phyloP scores from a whole-genome alignment of 208 protist species.

The Trypanosoma congolense region DNA sequence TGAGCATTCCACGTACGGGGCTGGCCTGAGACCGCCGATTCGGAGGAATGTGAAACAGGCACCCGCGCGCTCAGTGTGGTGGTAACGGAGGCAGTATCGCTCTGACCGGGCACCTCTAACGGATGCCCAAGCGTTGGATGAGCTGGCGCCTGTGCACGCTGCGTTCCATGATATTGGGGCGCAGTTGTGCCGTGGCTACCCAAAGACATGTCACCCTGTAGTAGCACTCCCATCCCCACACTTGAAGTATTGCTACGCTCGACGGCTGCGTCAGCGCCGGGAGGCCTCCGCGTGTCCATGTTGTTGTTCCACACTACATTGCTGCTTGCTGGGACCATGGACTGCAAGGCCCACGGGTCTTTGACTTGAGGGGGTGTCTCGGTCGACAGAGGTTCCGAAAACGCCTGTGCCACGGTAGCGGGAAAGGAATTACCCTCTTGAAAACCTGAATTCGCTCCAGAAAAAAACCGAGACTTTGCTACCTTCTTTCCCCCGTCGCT shows the following conservation, averaged over 20 bases:
- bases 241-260: slow-evolving; percentile 7
- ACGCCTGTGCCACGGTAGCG: not conserved
- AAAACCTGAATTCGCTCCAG: slow-evolving; percentile 21
- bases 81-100: not conserved
- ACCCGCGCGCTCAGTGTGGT: slow-evolving; percentile 12
- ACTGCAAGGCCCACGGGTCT: slow-evolving; percentile 11
- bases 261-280: slow-evolving; percentile 2
- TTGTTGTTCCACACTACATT: slow-evolving; percentile 21
- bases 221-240: not conserved
- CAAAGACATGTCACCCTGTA: not conserved
- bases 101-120: not conserved
- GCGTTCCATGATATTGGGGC: not conserved
- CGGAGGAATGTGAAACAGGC: slow-evolving; percentile 11
- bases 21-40: not conserved
- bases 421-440: slow-evolving; percentile 8
- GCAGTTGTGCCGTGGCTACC: not conserved
- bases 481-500: slow-evolving; percentile 37
- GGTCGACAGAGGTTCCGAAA: not conserved
- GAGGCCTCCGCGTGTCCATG: slow-evolving; percentile 4
- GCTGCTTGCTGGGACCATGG: slow-evolving; percentile 8
- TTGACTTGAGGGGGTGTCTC: not conserved
- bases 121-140: not conserved
- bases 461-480: slow-evolving; percentile 24
- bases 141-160: not conserved
- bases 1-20: slow-evolving; percentile 38